Conservation (phyloP, 331 rosid species). For the Erythrophleum ivorense region DNA sequence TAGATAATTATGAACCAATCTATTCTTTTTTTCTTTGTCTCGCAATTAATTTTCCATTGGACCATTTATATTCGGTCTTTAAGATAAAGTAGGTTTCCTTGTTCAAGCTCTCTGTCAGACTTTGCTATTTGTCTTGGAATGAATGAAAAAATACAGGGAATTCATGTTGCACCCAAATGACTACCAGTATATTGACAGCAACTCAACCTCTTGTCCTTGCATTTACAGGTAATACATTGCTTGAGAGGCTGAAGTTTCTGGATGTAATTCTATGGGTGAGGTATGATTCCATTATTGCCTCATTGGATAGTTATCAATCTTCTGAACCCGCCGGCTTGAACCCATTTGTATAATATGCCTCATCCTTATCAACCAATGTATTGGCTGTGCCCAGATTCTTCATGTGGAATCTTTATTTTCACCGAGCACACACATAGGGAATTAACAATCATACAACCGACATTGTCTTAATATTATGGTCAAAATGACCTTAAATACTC, state of each 20-base stretch:
- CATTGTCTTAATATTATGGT: no score
- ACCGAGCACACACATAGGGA: neutral
- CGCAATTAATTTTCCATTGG: no score
- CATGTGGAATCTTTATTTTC: neutral
- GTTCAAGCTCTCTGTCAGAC: neutral
- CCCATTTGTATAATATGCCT: no score
- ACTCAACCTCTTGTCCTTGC: neutral
- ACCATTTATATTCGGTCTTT: no score
- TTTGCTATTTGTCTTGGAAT: neutral
- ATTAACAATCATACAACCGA: neutral
- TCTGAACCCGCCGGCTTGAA: neutral
- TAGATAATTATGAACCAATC: no score
- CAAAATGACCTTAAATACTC: no score
- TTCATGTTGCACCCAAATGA: no score
- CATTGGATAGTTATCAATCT: neutral
- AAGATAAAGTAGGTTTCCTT: no score
- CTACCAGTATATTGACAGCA: neutral
- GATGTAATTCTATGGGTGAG: neutral
- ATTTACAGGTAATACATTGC: neutral
- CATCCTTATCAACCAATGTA: no score
- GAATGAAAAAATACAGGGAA: no score
- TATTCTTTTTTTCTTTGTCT: no score
- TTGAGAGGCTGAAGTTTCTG: neutral
- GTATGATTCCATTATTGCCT: neutral
- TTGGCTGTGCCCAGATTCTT: no score